phyloP scores from a whole-genome alignment of 2,329 filamentous ascomycete genomes.

The Sporothrix protearum region DNA sequence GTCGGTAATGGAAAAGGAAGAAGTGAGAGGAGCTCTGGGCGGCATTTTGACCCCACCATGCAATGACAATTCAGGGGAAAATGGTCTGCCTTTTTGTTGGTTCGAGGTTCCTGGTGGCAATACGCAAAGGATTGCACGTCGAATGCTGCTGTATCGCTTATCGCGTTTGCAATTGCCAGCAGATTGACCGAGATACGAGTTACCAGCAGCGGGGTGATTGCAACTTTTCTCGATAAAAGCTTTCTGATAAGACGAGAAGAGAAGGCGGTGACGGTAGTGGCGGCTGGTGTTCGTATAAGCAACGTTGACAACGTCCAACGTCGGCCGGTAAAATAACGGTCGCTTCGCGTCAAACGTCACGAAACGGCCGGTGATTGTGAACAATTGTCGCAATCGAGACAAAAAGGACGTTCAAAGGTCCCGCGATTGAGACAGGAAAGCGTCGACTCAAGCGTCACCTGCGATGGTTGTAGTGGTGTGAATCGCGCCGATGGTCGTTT shows the following conservation, averaged over 20 bases:
- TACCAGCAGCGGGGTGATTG: constrained; percentile 24
- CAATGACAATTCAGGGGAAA: constrained; percentile 31
- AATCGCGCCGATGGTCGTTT: constrained; percentile 30
- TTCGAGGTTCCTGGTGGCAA: not conserved
- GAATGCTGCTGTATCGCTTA: not conserved
- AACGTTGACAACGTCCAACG: not conserved
- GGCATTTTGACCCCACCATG: constrained; percentile 74
- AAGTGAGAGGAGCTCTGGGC: constrained; percentile 79
- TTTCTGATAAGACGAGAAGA: constrained; percentile 28
- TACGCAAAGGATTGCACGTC: not conserved
- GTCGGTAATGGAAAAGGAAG: constrained; percentile 88
- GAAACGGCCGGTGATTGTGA: constrained; percentile 25
- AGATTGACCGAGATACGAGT: constrained; percentile 16
- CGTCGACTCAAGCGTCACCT: constrained; percentile 30
- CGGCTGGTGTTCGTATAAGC: not conserved
- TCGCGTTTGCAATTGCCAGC: not conserved
- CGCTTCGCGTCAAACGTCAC: not conserved
- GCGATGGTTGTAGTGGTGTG: constrained; percentile 29
- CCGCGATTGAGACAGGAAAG: constrained; percentile 19
- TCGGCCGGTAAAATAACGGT: not conserved
- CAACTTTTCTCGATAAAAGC: constrained; percentile 20
- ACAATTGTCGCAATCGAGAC: not conserved
- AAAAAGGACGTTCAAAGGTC: not conserved
- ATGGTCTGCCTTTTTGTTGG: not conserved
- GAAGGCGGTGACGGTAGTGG: constrained; percentile 27